A percentile compares a stretch with the other conserved stretches of the same genome.
Conservation (phyloP, 2,329 filamentous ascomycete species). For the Penicillium sp. region DNA sequence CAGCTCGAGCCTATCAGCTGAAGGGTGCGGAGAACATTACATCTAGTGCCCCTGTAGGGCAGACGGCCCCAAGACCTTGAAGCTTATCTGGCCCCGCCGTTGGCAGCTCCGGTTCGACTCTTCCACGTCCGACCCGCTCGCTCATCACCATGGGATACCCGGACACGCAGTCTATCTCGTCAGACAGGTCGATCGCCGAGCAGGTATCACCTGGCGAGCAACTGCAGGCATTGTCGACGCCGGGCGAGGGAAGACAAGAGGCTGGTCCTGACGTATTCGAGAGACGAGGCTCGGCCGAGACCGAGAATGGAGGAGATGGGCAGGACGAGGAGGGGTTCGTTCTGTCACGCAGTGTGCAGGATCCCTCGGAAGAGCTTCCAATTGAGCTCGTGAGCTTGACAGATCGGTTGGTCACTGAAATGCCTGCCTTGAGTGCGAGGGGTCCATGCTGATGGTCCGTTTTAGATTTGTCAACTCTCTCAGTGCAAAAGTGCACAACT, state of each 20-base stretch:
- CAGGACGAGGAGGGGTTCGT: slow-evolving; percentile 31
- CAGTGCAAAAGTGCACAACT: slow-evolving; percentile 76
- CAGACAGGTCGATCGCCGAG: slow-evolving; percentile 23
- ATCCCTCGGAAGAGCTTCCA: slow-evolving; percentile 81
- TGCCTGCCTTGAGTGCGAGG: not conserved
- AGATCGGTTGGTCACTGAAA: slow-evolving; percentile 59
- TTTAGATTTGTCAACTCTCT: slow-evolving; percentile 83
- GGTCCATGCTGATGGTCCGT: slow-evolving; percentile 1
- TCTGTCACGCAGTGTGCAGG: slow-evolving; percentile 41
- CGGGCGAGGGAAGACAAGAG: slow-evolving; percentile 21
- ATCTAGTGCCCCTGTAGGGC: slow-evolving; percentile 18
- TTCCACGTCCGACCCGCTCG: slow-evolving; percentile 24
- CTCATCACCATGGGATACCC: slow-evolving; percentile 31
- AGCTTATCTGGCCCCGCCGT: slow-evolving; percentile 20
- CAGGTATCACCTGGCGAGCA: slow-evolving; percentile 21
- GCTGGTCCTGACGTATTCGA: slow-evolving; percentile 41
- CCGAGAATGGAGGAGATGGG: slow-evolving; percentile 24
- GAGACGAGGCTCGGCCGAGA: slow-evolving; percentile 33
- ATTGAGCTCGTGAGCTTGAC: slow-evolving; percentile 88
- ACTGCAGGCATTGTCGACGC: slow-evolving; percentile 14
- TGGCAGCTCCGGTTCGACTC: slow-evolving; percentile 20
- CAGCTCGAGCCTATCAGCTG: slow-evolving; percentile 27
- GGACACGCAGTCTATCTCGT: slow-evolving; percentile 18
- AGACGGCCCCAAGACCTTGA: slow-evolving; percentile 19
- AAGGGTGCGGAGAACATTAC: slow-evolving; percentile 16